These are phyloP conservation scores for Exophiala phaeomuriformis DNA, from an alignment of 2,329 filamentous ascomycete species.

Conservation along the genomic window DNA sequence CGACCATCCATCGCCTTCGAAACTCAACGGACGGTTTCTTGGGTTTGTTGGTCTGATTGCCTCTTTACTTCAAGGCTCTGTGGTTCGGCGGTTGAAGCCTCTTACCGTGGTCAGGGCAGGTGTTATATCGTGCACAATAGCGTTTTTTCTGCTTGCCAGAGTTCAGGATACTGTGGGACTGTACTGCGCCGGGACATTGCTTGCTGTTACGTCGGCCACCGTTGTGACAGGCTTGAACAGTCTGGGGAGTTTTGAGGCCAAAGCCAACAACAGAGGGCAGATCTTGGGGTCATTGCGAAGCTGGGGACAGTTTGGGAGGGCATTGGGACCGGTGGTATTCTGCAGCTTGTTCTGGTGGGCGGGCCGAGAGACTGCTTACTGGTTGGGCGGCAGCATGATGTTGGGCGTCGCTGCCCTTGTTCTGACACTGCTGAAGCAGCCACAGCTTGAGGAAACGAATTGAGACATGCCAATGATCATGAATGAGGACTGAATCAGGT, in stretches of 20 bases:
- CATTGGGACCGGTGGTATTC: constrained; percentile 80
- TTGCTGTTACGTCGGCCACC: constrained; percentile 86
- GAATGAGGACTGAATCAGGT: neutral
- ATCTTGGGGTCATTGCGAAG: constrained; percentile 77
- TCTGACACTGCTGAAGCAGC: constrained; percentile 17
- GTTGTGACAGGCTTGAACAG: constrained; percentile 93
- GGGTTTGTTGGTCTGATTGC: constrained; percentile 88
- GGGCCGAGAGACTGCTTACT: constrained; percentile 77
- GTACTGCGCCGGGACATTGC: constrained; percentile 71
- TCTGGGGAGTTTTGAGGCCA: constrained; percentile 81
- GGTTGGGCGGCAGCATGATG: constrained; percentile 72
- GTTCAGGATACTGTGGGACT: constrained; percentile 62
- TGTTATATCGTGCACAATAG: constrained; percentile 65
- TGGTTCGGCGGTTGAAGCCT: constrained; percentile 77
- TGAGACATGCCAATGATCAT: constrained; percentile 1
- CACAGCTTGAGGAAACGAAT: constrained; percentile 8
- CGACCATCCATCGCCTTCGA: constrained; percentile 54
- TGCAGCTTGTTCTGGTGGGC: constrained; percentile 99
- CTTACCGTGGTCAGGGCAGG: constrained; percentile 72
- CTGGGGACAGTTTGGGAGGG: constrained; percentile 78
- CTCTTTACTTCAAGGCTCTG: constrained; percentile 84
- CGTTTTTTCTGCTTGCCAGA: constrained; percentile 71
- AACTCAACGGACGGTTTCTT: constrained; percentile 74
- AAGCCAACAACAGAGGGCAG: constrained; percentile 68
- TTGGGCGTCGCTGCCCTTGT: constrained; percentile 49